Base-by-base conservation (phyloP, 306 rosid genomes). In the Sindora glabra region DNA sequence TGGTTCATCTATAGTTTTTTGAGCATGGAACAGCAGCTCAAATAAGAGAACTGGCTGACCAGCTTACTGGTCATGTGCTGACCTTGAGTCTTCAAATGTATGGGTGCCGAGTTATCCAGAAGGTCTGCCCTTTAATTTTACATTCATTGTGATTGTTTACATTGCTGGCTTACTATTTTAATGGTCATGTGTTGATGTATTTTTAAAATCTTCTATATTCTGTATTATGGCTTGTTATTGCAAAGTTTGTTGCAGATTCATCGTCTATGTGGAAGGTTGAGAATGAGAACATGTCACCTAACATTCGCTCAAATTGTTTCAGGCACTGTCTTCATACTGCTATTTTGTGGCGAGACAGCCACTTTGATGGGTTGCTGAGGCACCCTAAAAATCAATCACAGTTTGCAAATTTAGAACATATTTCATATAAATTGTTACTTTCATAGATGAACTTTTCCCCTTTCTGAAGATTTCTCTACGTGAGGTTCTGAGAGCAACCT, bases 91-190 rank as follows among this genome's bases (percentile, higher is more conserved):
- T 91, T 74, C 98, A 91, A 67, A 91, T 91, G 98, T 91, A 91
- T 79, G 98, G 98, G 55, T 91, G 98, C 69, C 87, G 98, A 18
- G 98, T 91, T 73, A 91, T 91, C 75, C 98, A 91, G 74, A 91
- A 88, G 96, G 96, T 91, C 69, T 37, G 65, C 19, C 30, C 12
- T 18, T 51, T 32, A 48, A 40, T 62, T n/a, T 77, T 67, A 12
- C 42, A 62, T 33, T 5, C 50, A 48, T 56, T 50, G 38, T 51
- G 40, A 56, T 24, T 67, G 24, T 56, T 56, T 42, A 59, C 44
- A 6, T 34, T 59, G 10, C 13, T 26, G 45, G 7, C 45, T n/a
- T n/a, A n/a, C 16, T 27, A 7, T 10, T 29, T 8, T 56, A 32
- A n/a, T n/a, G n/a, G n/a, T n/a, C 48, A 54, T 55, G 5, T 23